These are phyloP conservation scores for Styphnolobium japonicum DNA, from an alignment of 306 rosid species.

Conservation along the genomic window DNA sequence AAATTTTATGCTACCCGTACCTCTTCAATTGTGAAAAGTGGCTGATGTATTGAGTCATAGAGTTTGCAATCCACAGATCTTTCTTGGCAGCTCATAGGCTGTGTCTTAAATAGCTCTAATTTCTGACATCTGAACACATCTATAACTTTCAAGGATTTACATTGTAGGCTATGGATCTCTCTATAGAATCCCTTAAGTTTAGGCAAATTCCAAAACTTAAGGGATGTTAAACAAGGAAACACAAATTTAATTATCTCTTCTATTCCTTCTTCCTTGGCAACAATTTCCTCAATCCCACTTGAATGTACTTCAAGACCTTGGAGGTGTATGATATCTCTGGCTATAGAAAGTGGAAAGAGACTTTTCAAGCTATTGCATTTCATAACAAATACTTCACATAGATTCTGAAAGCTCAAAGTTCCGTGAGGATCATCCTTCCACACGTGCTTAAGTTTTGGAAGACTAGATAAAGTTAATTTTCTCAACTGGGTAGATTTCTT, in stretches of 20 bases:
- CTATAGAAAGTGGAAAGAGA: background rate
- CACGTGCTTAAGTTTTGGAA: background rate
- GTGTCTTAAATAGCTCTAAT: background rate
- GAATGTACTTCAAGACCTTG: no score
- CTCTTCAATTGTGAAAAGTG: background rate
- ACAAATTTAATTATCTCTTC: background rate
- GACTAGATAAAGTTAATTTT: background rate
- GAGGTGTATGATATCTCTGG: no score
- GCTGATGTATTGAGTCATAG: background rate
- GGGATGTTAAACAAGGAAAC: background rate
- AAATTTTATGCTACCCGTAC: no score
- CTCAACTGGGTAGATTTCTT: background rate
- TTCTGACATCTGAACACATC: background rate
- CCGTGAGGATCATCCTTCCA: background rate
- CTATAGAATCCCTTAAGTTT: background rate
- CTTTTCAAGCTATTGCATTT: background rate
- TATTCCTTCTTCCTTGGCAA: no score
- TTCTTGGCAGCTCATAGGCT: no score
- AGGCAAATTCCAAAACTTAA: background rate
- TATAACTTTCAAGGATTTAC: background rate
- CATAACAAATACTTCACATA: background rate
- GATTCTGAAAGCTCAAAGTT: background rate
- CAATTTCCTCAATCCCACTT: no score
- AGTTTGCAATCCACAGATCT: background rate
- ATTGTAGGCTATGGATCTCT: no score